These are phyloP conservation scores for Wickerhamiella spandovensis DNA, from an alignment of 805 yeast genomes.

Conservation along the genomic window DNA sequence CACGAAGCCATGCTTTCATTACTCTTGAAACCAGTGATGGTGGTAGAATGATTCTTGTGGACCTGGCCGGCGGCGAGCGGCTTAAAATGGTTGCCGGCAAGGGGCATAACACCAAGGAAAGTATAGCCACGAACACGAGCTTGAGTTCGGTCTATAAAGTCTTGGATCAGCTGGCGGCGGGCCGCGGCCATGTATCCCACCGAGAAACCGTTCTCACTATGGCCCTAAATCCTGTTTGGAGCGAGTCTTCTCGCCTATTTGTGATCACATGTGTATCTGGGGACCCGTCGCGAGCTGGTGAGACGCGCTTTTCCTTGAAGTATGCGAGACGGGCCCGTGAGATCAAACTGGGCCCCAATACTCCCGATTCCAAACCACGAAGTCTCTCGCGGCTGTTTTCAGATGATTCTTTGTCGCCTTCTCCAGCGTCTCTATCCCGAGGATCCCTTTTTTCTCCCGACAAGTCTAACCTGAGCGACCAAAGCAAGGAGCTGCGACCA, in stretches of 20 bases:
- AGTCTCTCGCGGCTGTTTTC: neutral
- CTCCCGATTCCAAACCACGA: no score
- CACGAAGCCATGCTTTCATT: slow-evolving; percentile 64
- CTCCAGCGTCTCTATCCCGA: no score
- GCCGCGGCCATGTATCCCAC: slow-evolving; percentile 31
- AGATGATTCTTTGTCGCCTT: no score
- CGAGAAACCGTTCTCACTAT: slow-evolving; percentile 61
- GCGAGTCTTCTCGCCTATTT: slow-evolving; percentile 78
- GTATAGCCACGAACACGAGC: slow-evolving; percentile 52
- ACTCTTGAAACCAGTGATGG: slow-evolving; percentile 41
- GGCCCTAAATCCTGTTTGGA: slow-evolving; percentile 65
- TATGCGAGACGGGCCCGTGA: neutral
- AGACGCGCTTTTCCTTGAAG: neutral
- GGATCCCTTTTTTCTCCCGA: no score
- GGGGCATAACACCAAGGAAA: slow-evolving; percentile 40
- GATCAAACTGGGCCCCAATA: neutral
- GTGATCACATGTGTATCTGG: slow-evolving; percentile 63
- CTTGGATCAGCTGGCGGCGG: slow-evolving; percentile 23
- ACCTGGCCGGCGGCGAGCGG: slow-evolving; percentile 61
- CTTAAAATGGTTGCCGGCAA: slow-evolving; percentile 31
- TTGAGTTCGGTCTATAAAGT: slow-evolving; percentile 55
- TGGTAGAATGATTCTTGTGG: slow-evolving; percentile 49
- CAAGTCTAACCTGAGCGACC: no score
- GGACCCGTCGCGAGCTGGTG: neutral
- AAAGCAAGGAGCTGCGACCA: neutral